Evolutionary conservation across 441 rosid genomes (phyloP).

Genomic region (Cnidoscolus chayamansa): DNA sequence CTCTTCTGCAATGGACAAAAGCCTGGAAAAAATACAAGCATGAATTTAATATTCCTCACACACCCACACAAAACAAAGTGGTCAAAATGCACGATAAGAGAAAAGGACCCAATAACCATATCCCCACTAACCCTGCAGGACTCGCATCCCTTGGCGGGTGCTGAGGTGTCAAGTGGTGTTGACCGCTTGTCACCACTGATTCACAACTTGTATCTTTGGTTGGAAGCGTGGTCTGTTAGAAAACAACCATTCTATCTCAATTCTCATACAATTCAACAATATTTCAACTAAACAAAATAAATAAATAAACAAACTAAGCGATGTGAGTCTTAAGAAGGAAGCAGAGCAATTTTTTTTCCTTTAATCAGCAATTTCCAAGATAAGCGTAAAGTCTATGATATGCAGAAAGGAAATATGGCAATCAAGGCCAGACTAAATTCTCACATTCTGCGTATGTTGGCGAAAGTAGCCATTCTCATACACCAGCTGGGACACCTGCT

Average conservation of each 20-base stretch:
- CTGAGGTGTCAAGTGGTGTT: conserved; percentile 90
- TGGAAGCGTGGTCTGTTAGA: conserved; percentile 76
- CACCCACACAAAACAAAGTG: conserved; percentile 22
- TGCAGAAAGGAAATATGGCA: neutral
- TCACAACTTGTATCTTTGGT: conserved; percentile 98
- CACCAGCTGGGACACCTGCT: conserved; percentile 96
- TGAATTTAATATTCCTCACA: conserved; percentile 26
- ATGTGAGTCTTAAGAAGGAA: neutral
- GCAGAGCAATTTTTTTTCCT: conserved; percentile 4
- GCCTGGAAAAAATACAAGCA: conserved; percentile 51
- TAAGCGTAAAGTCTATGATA: neutral
- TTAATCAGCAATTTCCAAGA: neutral
- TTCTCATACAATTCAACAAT: conserved; percentile 13
- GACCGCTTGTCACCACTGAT: conserved; percentile 95
- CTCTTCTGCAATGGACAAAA: conserved; percentile 99
- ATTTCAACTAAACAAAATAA: neutral
- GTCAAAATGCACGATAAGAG: conserved; percentile 31
- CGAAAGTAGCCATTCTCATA: conserved; percentile 96
- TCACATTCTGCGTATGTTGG: conserved; percentile 79
- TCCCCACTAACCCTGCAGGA: conserved; percentile 97
- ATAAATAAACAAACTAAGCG: neutral
- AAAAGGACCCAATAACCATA: conserved; percentile 45
- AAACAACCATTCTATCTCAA: conserved; percentile 26
- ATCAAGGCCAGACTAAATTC: conserved; percentile 22
- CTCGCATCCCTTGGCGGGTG: conserved; percentile 98